phyloP scores from a whole-genome alignment of 805 yeast genomes.

The Kazachstania psychrophila region DNA sequence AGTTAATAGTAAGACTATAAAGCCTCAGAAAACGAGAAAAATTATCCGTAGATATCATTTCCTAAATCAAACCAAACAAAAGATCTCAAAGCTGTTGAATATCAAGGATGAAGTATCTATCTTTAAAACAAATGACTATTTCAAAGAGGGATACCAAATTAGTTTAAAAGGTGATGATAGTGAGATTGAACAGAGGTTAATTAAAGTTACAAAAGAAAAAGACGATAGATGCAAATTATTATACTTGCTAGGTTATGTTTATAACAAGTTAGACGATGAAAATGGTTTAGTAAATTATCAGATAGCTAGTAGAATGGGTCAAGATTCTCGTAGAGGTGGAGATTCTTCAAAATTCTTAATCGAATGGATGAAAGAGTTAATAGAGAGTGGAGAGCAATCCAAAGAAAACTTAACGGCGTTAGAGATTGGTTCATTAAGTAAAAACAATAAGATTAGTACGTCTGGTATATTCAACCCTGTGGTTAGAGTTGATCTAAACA shows the following conservation, averaged over 20 bases:
- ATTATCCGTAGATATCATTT: slow-evolving; percentile 72
- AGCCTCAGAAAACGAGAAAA: slow-evolving; percentile 63
- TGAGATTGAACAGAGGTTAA: slow-evolving; percentile 10
- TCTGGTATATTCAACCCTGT: slow-evolving; percentile 44
- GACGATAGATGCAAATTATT: slow-evolving; percentile 16
- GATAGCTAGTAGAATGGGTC: slow-evolving; percentile 79
- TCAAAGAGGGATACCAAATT: not conserved
- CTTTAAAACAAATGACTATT: not conserved
- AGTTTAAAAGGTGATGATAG: not conserved
- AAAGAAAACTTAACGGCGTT: slow-evolving; percentile 36
- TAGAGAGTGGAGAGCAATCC: slow-evolving; percentile 3
- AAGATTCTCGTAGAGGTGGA: slow-evolving; percentile 69
- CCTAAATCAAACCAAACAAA: slow-evolving; percentile 46
- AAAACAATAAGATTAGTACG: slow-evolving; percentile 57
- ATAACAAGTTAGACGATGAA: slow-evolving; percentile 47
- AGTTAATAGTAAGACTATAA: slow-evolving; percentile 39
- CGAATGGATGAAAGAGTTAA: slow-evolving; percentile 51
- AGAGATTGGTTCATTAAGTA: slow-evolving; percentile 77
- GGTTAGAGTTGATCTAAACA: slow-evolving; percentile 58
- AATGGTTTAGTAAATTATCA: slow-evolving; percentile 83
- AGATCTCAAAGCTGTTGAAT: slow-evolving; percentile 31
- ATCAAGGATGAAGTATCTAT: slow-evolving; percentile 6
- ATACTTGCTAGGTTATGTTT: slow-evolving; percentile 42
- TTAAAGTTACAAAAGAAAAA: slow-evolving; percentile 8
- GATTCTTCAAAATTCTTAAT: slow-evolving; percentile 78